Percentiles rank a stretch among this genome's conserved stretches.
Evolutionary conservation across 2,329 filamentous ascomycete species (phyloP).

Genomic region (Fusarium proliferatum): DNA sequence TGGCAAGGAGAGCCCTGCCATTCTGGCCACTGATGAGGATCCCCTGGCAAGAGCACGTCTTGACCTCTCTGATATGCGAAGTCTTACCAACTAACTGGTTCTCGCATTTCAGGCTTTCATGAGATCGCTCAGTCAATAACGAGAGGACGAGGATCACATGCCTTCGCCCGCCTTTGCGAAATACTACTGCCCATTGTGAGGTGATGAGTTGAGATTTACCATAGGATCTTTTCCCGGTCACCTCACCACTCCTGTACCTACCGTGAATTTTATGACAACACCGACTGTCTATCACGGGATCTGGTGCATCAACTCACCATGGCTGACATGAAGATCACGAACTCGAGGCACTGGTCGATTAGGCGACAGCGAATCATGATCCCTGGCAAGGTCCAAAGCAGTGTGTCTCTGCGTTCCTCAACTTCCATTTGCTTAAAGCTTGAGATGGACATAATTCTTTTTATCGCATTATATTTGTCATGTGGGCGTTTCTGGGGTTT

Average conservation of each 20-base stretch:
- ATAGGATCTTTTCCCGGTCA: neutral
- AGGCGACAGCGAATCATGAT: slow-evolving; percentile 1
- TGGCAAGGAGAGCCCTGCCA: slow-evolving; percentile 70
- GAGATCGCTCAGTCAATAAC: slow-evolving; percentile 45
- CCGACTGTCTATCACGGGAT: neutral
- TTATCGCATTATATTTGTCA: slow-evolving; percentile 21
- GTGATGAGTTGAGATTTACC: neutral
- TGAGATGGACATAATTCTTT: neutral
- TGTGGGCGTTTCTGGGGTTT: slow-evolving; percentile 23
- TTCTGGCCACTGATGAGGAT: slow-evolving; percentile 62
- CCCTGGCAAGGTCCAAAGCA: neutral
- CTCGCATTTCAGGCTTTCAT: slow-evolving; percentile 42
- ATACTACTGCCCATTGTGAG: neutral
- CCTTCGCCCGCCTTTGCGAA: neutral
- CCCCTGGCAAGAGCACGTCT: slow-evolving; percentile 63
- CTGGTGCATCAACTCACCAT: neutral
- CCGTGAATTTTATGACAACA: neutral
- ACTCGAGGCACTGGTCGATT: neutral
- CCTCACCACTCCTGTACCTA: neutral
- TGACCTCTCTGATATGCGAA: slow-evolving; percentile 54
- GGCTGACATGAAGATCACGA: neutral
- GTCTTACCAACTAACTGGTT: slow-evolving; percentile 50
- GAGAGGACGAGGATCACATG: slow-evolving; percentile 12
- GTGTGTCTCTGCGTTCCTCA: slow-evolving; percentile 8
- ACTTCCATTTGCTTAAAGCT: slow-evolving; percentile 21